Conservation (phyloP, 1,139 yeast genomes). For the Suhomyces guaymorum region DNA sequence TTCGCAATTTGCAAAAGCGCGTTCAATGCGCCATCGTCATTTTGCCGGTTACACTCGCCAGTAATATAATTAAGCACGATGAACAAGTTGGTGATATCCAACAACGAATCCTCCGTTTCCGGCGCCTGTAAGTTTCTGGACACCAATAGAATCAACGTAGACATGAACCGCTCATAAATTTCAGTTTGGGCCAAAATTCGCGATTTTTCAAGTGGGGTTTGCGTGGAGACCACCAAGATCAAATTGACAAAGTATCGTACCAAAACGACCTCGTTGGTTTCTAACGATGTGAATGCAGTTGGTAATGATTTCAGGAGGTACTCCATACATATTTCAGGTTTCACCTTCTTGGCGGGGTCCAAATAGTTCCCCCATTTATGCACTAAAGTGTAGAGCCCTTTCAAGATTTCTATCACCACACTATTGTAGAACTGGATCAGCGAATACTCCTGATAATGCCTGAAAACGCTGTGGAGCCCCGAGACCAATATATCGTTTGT, state of each 20-base stretch:
- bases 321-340: slow-evolving; percentile 3
- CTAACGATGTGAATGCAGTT: background rate
- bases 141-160: slow-evolving; percentile 1
- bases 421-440: slow-evolving; percentile 16
- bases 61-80: slow-evolving; percentile 5
- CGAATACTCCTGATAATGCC: too few relatives aligned
- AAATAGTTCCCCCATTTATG: slow-evolving; percentile 21
- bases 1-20: background rate
- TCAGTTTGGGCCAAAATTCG: slow-evolving; percentile 1
- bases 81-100: slow-evolving; percentile 7
- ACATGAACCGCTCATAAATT: slow-evolving; percentile 1
- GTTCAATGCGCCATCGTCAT: background rate
- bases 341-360: background rate
- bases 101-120: slow-evolving; percentile 5
- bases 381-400: slow-evolving; percentile 29
- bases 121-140: slow-evolving; percentile 1
- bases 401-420: slow-evolving; percentile 29
- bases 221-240: slow-evolving; percentile 8
- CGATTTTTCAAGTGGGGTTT: slow-evolving; percentile 1
- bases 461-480: slow-evolving; percentile 19
- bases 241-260: slow-evolving; percentile 9
- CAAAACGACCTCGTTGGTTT: slow-evolving; percentile 3
- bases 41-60: slow-evolving; percentile 1
- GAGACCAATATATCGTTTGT: too few relatives aligned
- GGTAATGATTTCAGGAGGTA: slow-evolving; percentile 1